Conservation (phyloP, 768 basidiomycete species). For the Mycena alexandri region DNA sequence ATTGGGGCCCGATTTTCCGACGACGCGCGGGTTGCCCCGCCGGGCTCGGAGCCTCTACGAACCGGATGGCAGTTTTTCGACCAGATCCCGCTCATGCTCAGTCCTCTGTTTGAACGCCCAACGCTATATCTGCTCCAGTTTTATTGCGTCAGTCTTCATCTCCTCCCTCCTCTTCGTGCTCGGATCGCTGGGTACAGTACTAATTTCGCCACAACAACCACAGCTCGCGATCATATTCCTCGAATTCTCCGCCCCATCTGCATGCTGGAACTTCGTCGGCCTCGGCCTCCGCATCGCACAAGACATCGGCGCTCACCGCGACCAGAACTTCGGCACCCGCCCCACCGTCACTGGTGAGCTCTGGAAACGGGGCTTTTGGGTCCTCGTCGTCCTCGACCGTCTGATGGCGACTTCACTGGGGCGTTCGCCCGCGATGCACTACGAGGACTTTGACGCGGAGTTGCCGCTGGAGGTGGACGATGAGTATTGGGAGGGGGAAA, state of each 20-base stretch:
- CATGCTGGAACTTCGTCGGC: conserved; percentile 77
- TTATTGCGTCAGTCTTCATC: conserved; percentile 60
- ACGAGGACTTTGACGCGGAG: conserved; percentile 69
- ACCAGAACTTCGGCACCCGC: conserved; percentile 45
- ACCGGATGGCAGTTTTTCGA: conserved; percentile 77
- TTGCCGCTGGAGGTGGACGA: conserved; percentile 72
- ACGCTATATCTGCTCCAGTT: conserved; percentile 80
- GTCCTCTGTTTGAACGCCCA: conserved; percentile 72
- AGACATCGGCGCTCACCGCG: conserved; percentile 25
- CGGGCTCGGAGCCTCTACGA: conserved; percentile 46
- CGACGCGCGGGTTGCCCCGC: conserved; percentile 62
- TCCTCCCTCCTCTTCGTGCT: background rate
- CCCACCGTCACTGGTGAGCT: conserved; percentile 73
- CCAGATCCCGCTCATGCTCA: conserved; percentile 75
- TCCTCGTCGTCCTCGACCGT: conserved; percentile 52
- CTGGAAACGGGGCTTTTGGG: conserved; percentile 80
- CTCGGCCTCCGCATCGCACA: conserved; percentile 42
- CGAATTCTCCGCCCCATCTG: conserved; percentile 68
- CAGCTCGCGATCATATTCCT: conserved; percentile 67
- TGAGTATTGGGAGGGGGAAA: conserved; percentile 73
- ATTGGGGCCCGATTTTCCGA: conserved; percentile 69
- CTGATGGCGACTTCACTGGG: conserved; percentile 65
- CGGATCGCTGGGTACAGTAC: background rate
- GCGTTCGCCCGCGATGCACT: conserved; percentile 43
- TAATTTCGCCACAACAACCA: background rate